phyloP scores from a whole-genome alignment of 805 yeast species.

The Pichia phayaonensis region DNA sequence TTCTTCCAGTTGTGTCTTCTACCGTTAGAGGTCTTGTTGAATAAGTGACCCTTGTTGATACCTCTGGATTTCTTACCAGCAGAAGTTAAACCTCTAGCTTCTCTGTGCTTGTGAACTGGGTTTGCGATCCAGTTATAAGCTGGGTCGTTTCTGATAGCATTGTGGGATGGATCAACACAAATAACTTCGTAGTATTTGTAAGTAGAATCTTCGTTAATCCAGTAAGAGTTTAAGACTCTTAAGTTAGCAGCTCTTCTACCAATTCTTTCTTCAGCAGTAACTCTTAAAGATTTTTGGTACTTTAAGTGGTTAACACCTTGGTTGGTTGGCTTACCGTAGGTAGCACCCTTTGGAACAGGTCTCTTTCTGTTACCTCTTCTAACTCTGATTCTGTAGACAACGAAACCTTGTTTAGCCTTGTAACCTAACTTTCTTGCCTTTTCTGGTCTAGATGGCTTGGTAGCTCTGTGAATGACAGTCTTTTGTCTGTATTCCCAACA shows the following conservation, averaged over 20 bases:
- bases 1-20: constrained; percentile 99
- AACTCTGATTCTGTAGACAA: constrained; percentile 96
- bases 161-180: constrained; percentile 95
- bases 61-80: constrained; percentile 99
- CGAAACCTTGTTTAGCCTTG: constrained; percentile 99
- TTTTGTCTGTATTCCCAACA: constrained; percentile 99
- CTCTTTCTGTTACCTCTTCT: constrained; percentile 99
- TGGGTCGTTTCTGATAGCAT: constrained; percentile 98
- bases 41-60: constrained; percentile 99
- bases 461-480: constrained; percentile 97
- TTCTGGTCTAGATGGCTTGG: constrained; percentile 99
- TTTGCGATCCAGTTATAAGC: constrained; percentile 99
- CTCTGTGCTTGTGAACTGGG: constrained; percentile 99
- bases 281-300: constrained; percentile 96
- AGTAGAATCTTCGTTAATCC: constrained; percentile 99
- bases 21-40: constrained; percentile 97
- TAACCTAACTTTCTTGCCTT: constrained; percentile 99
- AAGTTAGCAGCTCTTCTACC: constrained; percentile 98
- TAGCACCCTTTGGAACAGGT: constrained; percentile 99
- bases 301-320: constrained; percentile 99
- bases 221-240: constrained; percentile 99
- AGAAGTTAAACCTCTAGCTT: constrained; percentile 97
- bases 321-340: constrained; percentile 99
- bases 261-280: constrained; percentile 99
- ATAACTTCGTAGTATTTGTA: constrained; percentile 99